Conservation (phyloP, 2,329 filamentous ascomycete species). For the Ceratocystis cacaofunesta region DNA sequence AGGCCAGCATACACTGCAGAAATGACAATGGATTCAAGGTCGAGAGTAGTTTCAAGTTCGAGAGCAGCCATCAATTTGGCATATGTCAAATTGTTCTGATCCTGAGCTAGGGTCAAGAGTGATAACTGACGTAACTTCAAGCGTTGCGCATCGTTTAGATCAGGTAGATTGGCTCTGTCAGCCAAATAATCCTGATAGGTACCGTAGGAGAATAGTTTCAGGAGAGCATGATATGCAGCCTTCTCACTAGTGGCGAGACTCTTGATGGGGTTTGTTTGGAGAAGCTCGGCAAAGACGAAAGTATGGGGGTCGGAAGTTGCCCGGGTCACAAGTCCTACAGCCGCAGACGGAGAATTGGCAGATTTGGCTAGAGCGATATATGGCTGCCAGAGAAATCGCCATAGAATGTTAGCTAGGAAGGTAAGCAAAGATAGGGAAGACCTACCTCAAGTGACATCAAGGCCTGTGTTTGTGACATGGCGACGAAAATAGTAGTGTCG, state of each 20-base stretch:
- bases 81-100: constrained; percentile 58
- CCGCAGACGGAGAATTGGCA: constrained; percentile 66
- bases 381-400: constrained; percentile 42
- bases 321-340: constrained; percentile 71
- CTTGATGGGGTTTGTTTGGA: constrained; percentile 66
- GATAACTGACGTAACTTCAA: constrained; percentile 85
- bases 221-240: constrained; percentile 48
- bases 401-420: not conserved
- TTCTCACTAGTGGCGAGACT: constrained; percentile 40
- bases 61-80: constrained; percentile 49
- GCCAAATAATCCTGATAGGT: constrained; percentile 61
- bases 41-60: constrained; percentile 47
- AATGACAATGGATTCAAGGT: constrained; percentile 77
- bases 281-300: constrained; percentile 88
- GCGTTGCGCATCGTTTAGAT: constrained; percentile 55
- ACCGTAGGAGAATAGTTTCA: constrained; percentile 85
- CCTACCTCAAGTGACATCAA: constrained; percentile 47
- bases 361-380: constrained; percentile 81
- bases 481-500: not conserved
- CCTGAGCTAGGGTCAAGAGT: constrained; percentile 63
- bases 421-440: not conserved
- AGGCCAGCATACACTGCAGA: constrained; percentile 76
- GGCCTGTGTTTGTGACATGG: constrained; percentile 61
- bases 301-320: constrained; percentile 83
- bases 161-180: constrained; percentile 43